phyloP scores from a whole-genome alignment of 306 rosid species.

The Oemleria cerasiformis region DNA sequence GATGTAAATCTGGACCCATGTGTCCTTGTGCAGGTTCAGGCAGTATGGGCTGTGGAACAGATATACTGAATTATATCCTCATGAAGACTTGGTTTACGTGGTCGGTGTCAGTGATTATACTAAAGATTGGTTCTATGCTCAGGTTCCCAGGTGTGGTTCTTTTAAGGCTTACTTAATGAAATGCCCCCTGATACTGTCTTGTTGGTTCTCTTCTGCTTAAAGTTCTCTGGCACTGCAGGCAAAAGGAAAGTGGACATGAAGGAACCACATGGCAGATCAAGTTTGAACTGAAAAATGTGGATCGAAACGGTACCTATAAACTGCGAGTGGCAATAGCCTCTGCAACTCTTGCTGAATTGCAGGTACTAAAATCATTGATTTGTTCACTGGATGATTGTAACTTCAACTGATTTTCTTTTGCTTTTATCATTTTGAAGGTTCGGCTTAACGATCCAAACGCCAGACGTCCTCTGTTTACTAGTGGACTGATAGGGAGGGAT shows the following conservation, averaged over 20 bases:
- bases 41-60: slow-evolving; percentile 91
- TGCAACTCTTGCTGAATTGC: slow-evolving; percentile 75
- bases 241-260: slow-evolving; percentile 52
- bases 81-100: slow-evolving; percentile 66
- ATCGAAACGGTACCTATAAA: slow-evolving; percentile 45
- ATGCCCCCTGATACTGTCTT: neutral
- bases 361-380: slow-evolving; percentile 33
- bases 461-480: slow-evolving; percentile 66
- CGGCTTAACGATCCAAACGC: slow-evolving; percentile 62
- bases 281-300: slow-evolving; percentile 53
- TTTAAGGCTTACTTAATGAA: no score
- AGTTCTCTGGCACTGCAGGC: slow-evolving; percentile 39
- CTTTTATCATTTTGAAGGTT: slow-evolving; percentile 40
- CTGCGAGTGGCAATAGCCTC: slow-evolving; percentile 87
- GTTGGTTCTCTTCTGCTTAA: neutral
- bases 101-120: slow-evolving; percentile 78
- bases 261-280: slow-evolving; percentile 96
- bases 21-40: slow-evolving; percentile 57
- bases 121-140: slow-evolving; percentile 96
- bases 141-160: slow-evolving; percentile 67
- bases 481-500: slow-evolving; percentile 86
- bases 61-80: slow-evolving; percentile 73
- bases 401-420: neutral
- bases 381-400: neutral
- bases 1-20: neutral